Evolutionary conservation across 805 yeast species (phyloP), one percentile per base, ranked within the genome.

Genomic region (Torulaspora delbrueckii): DNA sequence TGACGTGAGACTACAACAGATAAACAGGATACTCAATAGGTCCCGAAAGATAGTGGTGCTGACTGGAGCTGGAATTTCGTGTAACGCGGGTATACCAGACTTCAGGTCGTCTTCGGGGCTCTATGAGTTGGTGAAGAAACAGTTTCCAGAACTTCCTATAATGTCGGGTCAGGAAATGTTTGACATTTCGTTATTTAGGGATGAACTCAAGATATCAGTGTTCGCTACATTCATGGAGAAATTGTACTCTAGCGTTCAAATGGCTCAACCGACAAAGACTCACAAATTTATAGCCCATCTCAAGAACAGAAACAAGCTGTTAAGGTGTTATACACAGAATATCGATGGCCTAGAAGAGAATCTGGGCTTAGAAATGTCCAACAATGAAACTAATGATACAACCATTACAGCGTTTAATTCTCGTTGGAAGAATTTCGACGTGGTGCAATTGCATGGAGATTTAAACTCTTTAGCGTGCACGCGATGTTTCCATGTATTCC

Each of bases 1-100:
- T 7, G 45, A 56, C 37, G 53, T 48, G 25, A 42, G 45, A 8
- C 43, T 65, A 22, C 28, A 47, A 2, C 58, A 53, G 40, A 63
- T 71, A 8, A 58, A 56, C 42, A 62, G 54, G 36, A 34, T 53
- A 18, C 44, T 67, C 18, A 53, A 50, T 27, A 54, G 60, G 37
- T 59, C 71, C 4, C 59, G 75, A 43, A 79, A 75, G 56, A 69
- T 82, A n/a, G 73, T 84, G 16, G 74, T 86, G 3, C 70, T 90
- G 44, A 89, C 96, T 0, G 98, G 99, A 6, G 99, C 99, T 2
- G 99, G 99, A 0, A 88, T 91, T 47, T 87, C 96, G 12, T 88
- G 96, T 62, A 87, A 86, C 61, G 97, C 98, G 1, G 98, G 99
- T 0, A 93, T 91, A 38, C 99, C 99, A 30, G 98, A 91, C 62